A percentile compares a stretch with the other conserved stretches of the same genome.
phyloP scores from a whole-genome alignment of 2,329 filamentous ascomycete species.

The Chrysoporthe puriensis region DNA sequence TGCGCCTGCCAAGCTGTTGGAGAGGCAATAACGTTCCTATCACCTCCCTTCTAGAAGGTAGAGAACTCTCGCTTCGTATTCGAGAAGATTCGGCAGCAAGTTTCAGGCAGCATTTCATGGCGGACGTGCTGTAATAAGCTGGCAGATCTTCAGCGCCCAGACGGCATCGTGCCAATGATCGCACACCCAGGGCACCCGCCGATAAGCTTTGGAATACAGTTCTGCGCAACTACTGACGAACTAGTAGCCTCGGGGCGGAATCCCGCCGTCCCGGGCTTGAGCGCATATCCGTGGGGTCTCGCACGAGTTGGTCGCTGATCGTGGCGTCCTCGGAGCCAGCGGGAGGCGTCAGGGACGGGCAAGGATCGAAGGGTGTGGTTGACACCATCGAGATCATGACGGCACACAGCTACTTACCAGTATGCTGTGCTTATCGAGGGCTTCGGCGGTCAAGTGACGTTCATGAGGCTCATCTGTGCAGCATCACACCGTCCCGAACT shows the following conservation, averaged over 20 bases:
- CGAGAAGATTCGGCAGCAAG: not conserved
- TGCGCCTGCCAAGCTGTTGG: not conserved
- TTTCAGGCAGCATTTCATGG: not conserved
- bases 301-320: not conserved
- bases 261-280: not conserved
- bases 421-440: too few relatives aligned
- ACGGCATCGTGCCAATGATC: not conserved
- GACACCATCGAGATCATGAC: not conserved
- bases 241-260: not conserved
- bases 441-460: too few relatives aligned
- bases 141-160: not conserved
- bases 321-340: not conserved
- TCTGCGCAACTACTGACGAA: not conserved
- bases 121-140: not conserved
- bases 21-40: not conserved
- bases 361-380: not conserved
- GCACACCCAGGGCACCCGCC: not conserved
- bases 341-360: not conserved
- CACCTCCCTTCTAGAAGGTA: not conserved
- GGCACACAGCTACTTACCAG: too few relatives aligned
- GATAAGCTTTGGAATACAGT: not conserved
- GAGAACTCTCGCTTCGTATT: not conserved
- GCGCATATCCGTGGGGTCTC: not conserved
- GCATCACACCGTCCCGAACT: too few relatives aligned
- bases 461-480: too few relatives aligned